Evolutionary conservation across 2,329 filamentous ascomycete species (phyloP).

Genomic region (Epichloe elymi): DNA sequence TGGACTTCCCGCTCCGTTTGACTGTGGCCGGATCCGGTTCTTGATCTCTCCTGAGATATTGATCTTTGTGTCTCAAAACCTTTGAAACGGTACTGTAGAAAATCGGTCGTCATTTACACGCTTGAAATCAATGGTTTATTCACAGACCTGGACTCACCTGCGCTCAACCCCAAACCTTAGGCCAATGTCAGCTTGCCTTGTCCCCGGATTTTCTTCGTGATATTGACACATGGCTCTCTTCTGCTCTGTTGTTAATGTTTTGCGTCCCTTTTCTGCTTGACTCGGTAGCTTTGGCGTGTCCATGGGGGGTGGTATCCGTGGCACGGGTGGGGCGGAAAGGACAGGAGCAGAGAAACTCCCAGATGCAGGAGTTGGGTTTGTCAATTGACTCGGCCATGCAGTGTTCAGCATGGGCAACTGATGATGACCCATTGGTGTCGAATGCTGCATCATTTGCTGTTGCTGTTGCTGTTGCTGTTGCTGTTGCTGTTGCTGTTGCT

Average conservation of each 20-base stretch:
- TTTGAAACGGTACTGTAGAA: conserved; percentile 84
- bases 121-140: neutral
- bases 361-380: conserved; percentile 46
- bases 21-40: conserved; percentile 43
- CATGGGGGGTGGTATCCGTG: conserved; percentile 32
- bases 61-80: conserved; percentile 85
- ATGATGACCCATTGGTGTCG: conserved; percentile 37
- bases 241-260: conserved; percentile 84
- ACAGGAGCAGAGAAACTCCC: conserved; percentile 45
- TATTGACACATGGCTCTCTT: conserved; percentile 89
- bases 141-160: conserved; percentile 50
- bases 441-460: conserved; percentile 20
- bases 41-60: conserved; percentile 79
- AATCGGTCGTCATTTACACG: neutral
- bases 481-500: conserved; percentile 11
- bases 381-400: conserved; percentile 72
- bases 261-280: conserved; percentile 52
- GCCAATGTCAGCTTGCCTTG: conserved; percentile 95
- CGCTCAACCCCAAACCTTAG: conserved; percentile 89
- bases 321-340: conserved; percentile 43
- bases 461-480: conserved; percentile 9
- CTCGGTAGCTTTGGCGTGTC: conserved; percentile 16
- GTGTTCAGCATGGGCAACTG: conserved; percentile 57
- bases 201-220: conserved; percentile 75
- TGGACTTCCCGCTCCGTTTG: conserved; percentile 65